Percentiles rank a stretch among this genome's conserved stretches.
Conservation (phyloP, 495 filamentous ascomycete genomes). For the Glonium stellatum region DNA sequence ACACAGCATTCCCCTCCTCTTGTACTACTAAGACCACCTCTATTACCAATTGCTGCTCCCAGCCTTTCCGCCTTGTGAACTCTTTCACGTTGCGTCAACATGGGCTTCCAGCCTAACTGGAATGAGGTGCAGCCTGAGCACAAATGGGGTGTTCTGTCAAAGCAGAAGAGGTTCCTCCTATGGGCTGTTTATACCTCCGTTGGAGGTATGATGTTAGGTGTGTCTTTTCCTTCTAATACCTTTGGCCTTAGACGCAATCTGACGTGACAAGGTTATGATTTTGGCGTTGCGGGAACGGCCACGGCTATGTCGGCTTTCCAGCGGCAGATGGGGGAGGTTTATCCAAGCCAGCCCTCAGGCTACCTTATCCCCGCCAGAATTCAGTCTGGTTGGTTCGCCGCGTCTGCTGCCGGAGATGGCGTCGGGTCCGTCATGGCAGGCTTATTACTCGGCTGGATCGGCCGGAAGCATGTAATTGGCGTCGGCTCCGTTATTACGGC, state of each 20-base stretch:
- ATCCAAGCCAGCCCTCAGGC: not conserved
- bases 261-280: not conserved
- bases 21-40: too few relatives aligned
- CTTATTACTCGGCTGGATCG: not conserved
- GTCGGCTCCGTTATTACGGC: not conserved
- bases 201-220: not conserved
- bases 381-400: conserved; percentile 3
- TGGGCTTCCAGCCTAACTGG: not conserved
- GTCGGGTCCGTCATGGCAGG: not conserved
- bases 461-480: not conserved
- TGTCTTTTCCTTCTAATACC: not conserved
- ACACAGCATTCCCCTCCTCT: too few relatives aligned
- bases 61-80: too few relatives aligned
- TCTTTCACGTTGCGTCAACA: too few relatives aligned
- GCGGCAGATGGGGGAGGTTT: not conserved
- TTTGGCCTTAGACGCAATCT: not conserved
- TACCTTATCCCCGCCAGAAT: conserved; percentile 2
- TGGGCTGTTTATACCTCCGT: conserved; percentile 1
- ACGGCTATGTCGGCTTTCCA: conserved; percentile 4
- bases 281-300: not conserved
- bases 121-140: not conserved
- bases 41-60: too few relatives aligned
- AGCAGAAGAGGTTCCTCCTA: not conserved
- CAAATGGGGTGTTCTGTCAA: not conserved
- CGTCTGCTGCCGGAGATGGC: not conserved